Conservation (phyloP, 768 basidiomycete species). For the Suillus alpinus region DNA sequence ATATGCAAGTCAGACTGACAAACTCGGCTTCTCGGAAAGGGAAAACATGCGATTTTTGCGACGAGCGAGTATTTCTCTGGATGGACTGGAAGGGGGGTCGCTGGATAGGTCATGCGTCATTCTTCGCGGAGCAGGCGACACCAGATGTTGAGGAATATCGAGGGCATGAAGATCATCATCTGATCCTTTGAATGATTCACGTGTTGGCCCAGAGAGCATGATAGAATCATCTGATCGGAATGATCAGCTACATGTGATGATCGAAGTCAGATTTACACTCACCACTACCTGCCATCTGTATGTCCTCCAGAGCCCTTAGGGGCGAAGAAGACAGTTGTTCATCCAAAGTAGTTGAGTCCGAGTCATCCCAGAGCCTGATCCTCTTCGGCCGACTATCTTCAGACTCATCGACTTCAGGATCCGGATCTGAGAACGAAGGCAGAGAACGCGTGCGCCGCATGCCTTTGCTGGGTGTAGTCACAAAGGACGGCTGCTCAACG, state of each 20-base stretch:
- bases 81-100: conserved; percentile 51
- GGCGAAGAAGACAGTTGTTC: conserved; percentile 10
- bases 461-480: conserved; percentile 7
- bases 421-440: conserved; percentile 16
- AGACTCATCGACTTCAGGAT: conserved; percentile 14
- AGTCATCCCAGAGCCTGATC: conserved; percentile 21
- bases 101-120: conserved; percentile 39
- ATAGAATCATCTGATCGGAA: conserved; percentile 46
- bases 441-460: conserved; percentile 28
- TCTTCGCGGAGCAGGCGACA: conserved; percentile 56
- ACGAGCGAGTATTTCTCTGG: conserved; percentile 41
- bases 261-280: conserved; percentile 9
- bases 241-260: background rate
- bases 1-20: background rate
- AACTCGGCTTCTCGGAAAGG: conserved; percentile 2
- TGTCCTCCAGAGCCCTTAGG: conserved; percentile 23
- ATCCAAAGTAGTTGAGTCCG: background rate
- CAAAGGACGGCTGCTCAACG: conserved; percentile 7
- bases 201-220: conserved; percentile 21
- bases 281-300: conserved; percentile 34
- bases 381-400: conserved; percentile 19
- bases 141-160: conserved; percentile 64
- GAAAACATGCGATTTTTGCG: conserved; percentile 36
- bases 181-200: conserved; percentile 36
- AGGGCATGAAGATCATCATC: conserved; percentile 65